Base-by-base conservation (phyloP, 192 early-diverging fungal species). In the Diversispora eburnea region DNA sequence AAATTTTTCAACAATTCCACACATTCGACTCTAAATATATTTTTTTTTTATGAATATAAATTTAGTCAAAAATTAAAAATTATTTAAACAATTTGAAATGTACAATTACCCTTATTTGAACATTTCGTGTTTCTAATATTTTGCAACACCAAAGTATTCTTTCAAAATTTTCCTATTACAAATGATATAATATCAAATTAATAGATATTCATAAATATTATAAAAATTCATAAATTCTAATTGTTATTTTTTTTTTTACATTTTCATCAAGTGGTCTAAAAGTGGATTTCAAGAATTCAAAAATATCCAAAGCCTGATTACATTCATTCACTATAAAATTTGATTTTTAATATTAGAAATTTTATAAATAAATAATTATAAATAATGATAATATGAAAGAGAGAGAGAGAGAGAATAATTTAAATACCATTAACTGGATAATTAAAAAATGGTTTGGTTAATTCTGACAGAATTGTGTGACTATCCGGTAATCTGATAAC, bases 81-180 rank as follows among this genome's bases (percentile, higher is more conserved):
- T 5, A 13, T 67, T 41, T 25, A 19, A 3, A 55, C 13, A 13
- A n/a, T 56, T 20, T 17, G 39, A 42, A 15, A 17, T 55, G 0
- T 12, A 15, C 13, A 13, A 33, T 55, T 75, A 79, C 80, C 78
- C 74, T 82, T 48, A 78, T 61, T 8, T 46, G 51, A 8, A 25
- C 33, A 68, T 79, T 46, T 8, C 63, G 72, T 3, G 73, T 74
- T 9, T 25, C 56, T 41, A 82, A 49, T 17, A 77, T 51, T 62
- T 68, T 68, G 49, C 75, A 77, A 49, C 80, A 82, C 62, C 78
- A 82, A 0, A 77, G 58, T 3, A 78, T 33, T 45, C 64, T 60
- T 43, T 71, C 69, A 73, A 79, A 79, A 43, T 79, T 77, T 75
- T 82, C 80, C 80, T 81, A 42, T 52, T 42, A 67, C 5, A 51